Conservation (phyloP, 2,329 filamentous ascomycete genomes). For the Zasmidium citrigriseum region DNA sequence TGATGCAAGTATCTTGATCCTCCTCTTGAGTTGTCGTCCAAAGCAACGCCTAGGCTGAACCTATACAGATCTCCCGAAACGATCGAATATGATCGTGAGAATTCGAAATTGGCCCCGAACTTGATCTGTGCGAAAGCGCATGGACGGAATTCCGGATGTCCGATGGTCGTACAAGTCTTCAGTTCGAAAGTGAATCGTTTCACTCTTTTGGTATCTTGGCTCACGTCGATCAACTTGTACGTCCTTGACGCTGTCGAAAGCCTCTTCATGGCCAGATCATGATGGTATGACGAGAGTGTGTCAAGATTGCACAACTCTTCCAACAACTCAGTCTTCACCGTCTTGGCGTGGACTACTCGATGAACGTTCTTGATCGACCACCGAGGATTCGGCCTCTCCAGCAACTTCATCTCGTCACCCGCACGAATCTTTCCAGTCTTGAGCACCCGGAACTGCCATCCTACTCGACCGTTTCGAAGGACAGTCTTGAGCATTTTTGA, state of each 20-base stretch:
- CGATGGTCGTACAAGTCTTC: not conserved
- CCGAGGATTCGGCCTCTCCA: constrained; percentile 56
- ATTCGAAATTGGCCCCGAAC: constrained; percentile 57
- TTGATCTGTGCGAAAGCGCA: constrained; percentile 61
- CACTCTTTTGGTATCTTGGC: constrained; percentile 4
- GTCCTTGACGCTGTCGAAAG: constrained; percentile 37
- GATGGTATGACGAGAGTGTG: constrained; percentile 14
- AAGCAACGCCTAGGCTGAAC: constrained; percentile 61
- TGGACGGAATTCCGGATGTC: constrained; percentile 36
- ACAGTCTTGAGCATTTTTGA: constrained; percentile 10
- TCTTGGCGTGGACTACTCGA: constrained; percentile 47
- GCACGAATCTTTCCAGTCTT: constrained; percentile 51
- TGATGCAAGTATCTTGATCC: constrained; percentile 61
- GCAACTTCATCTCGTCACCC: constrained; percentile 59
- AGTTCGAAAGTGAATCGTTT: constrained; percentile 13
- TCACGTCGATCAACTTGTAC: constrained; percentile 3
- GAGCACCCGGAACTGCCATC: constrained; percentile 18
- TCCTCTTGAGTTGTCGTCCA: constrained; percentile 39
- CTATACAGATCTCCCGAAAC: constrained; percentile 52
- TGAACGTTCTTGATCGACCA: constrained; percentile 67
- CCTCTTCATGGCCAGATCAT: constrained; percentile 25
- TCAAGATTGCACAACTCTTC: constrained; percentile 46
- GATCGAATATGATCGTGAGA: constrained; percentile 59
- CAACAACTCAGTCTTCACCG: constrained; percentile 53
- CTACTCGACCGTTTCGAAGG: constrained; percentile 13